phyloP scores from a whole-genome alignment of 768 basidiomycete species.

The Termitomyces sp. region DNA sequence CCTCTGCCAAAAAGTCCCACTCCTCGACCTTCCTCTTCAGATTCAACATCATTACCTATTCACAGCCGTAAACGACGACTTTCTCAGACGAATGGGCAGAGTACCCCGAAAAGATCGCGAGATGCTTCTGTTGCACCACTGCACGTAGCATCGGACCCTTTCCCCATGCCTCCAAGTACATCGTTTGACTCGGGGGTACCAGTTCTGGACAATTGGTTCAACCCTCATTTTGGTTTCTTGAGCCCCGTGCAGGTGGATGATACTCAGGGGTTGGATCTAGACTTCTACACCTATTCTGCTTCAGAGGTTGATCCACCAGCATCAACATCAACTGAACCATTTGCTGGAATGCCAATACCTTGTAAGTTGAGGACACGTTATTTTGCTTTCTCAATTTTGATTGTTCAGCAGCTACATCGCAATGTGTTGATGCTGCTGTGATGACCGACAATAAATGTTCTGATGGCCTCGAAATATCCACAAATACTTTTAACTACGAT shows the following conservation, averaged over 20 bases:
- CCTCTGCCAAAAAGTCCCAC: background rate
- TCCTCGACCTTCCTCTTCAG: background rate
- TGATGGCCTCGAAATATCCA: background rate
- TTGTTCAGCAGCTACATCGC: background rate
- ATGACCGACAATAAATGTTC: no score
- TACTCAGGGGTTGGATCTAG: background rate
- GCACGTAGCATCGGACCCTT: constrained; percentile 25
- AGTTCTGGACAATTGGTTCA: constrained; percentile 29
- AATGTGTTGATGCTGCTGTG: background rate
- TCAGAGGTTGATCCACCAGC: background rate
- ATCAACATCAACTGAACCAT: background rate
- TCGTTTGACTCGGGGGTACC: constrained; percentile 4
- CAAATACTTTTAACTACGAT: constrained; percentile 1
- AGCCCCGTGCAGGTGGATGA: constrained; percentile 11
- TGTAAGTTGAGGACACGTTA: background rate
- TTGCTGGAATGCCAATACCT: background rate
- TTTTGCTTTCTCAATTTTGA: background rate
- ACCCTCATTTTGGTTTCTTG: constrained; percentile 17
- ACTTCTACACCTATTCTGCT: constrained; percentile 2
- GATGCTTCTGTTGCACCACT: constrained; percentile 13
- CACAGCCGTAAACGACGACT: constrained; percentile 30
- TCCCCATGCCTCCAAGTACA: constrained; percentile 11
- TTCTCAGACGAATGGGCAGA: constrained; percentile 22
- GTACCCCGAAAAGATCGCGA: constrained; percentile 20
- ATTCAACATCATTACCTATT: background rate